phyloP scores from a whole-genome alignment of 177 flowering plant genomes.

The Tripterygium wilfordii region DNA sequence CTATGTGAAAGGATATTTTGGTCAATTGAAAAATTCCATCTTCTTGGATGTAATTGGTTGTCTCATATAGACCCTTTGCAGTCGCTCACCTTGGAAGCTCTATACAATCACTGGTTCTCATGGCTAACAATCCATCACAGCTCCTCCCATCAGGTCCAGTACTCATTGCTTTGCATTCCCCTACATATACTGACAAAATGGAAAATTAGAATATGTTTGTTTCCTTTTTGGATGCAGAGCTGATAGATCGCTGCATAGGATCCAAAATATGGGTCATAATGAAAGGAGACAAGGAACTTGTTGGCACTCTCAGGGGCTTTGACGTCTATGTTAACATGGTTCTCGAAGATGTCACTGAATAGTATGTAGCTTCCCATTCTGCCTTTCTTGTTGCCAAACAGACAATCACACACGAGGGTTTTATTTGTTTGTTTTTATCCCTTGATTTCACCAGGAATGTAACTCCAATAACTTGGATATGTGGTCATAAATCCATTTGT shows the following conservation, averaged over 20 bases:
- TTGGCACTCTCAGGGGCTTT: conserved; percentile 87
- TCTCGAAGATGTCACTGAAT: conserved; percentile 97
- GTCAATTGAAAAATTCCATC: too few relatives aligned
- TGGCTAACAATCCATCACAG: conserved; percentile 44
- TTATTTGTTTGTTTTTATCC: neutral
- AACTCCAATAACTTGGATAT: too few relatives aligned
- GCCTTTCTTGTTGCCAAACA: conserved; percentile 1
- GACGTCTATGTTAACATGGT: conserved; percentile 99
- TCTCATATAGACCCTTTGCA: too few relatives aligned
- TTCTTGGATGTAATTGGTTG: too few relatives aligned
- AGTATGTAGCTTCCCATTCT: conserved; percentile 34
- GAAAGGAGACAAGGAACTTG: conserved; percentile 98
- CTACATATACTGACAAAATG: neutral
- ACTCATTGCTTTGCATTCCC: neutral
- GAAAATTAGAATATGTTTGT: neutral
- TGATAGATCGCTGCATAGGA: conserved; percentile 93
- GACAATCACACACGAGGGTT: too few relatives aligned
- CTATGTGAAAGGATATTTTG: too few relatives aligned
- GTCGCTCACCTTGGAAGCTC: too few relatives aligned
- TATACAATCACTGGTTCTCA: too few relatives aligned
- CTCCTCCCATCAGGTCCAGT: conserved; percentile 38
- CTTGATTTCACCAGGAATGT: neutral
- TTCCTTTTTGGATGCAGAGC: conserved; percentile 30
- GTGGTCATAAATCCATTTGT: too few relatives aligned
- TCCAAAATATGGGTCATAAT: conserved; percentile 98